Evolutionary conservation across 257 asterid species (phyloP).

Genomic region (Nicotiana sylvestris): DNA sequence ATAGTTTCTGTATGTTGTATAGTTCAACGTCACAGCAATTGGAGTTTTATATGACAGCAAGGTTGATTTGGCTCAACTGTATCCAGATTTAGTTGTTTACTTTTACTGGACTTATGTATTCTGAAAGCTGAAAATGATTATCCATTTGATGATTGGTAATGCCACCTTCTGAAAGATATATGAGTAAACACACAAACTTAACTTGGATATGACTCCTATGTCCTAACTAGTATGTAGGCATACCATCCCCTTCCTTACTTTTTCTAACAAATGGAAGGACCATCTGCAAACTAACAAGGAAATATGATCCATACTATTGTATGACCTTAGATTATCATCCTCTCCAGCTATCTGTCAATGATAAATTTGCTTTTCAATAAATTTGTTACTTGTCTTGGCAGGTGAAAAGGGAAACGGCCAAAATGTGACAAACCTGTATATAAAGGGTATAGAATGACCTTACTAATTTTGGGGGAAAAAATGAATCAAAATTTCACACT

Average conservation of each 20-base stretch:
- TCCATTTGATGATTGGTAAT: neutral
- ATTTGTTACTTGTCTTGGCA: neutral
- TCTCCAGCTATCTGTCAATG: neutral
- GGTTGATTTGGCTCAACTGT: neutral
- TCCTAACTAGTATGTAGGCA: constrained; percentile 1
- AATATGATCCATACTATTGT: neutral
- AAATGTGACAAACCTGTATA: neutral
- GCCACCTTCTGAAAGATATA: neutral
- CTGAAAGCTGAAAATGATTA: neutral
- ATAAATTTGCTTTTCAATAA: neutral
- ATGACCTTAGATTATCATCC: neutral
- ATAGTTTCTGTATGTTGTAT: neutral
- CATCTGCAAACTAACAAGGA: neutral
- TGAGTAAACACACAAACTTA: neutral
- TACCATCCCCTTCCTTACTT: neutral
- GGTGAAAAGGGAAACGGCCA: neutral
- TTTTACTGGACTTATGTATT: neutral
- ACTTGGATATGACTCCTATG: neutral
- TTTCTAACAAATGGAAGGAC: neutral
- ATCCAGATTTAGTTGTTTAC: neutral
- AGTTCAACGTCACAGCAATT: neutral
- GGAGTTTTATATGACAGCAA: neutral
- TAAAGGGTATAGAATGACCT: constrained; percentile 1
- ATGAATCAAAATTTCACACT: neutral
- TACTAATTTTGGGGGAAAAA: neutral